Base-by-base conservation (phyloP, 2,329 filamentous ascomycete species). In the Neofusicoccum sp. region DNA sequence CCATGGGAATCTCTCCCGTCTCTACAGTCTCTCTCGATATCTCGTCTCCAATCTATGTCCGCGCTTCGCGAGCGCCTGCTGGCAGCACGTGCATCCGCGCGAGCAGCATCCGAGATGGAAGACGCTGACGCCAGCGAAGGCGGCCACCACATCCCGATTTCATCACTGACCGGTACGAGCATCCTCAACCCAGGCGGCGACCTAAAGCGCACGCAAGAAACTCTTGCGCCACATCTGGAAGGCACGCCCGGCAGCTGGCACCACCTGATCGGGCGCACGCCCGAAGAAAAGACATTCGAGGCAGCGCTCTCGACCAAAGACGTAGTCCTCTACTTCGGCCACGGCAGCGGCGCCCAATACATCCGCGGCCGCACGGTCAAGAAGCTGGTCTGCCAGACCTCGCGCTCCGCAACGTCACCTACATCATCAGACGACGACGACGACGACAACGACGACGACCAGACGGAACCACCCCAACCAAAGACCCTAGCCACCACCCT, bases 1-100 rank as follows among this genome's bases (percentile, higher is more conserved):
- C 95, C 95, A 0, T 99, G 96, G 95, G 95, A 99, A 73, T 97
- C 92, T 0, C 79, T 99, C 41, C 92, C 93, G 0, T 97, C 92
- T 73, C 85, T 99, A 72, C 85, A 91, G 66, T 85, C 85, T 2
- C 82, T 89, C 3, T 89, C 94, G 0, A 89, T 97, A 39, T 97
- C 92, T 3, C 88, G 95, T 11, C 88, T 99, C 29, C 93, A 94
- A 6, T 97, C 93, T 0, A 83, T 99, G 43, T 89, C 89, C 33
- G 92, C 89, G 67, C 84, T 99, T 8, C 87, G 91, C 12, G 87
- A 92, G 37, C 84, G 93, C 6, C 85, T 99, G 12, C 71, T 89
- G 0, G 85, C 74, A 4, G 77, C 89, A 67, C 81, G 78, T 59
- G 16, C 62, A 33, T 66, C 65, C 67, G 6, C 44, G 11, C 54